Conservation (phyloP, 1,284 basidiomycete genomes). For the Cystobasidium slooffiae region DNA sequence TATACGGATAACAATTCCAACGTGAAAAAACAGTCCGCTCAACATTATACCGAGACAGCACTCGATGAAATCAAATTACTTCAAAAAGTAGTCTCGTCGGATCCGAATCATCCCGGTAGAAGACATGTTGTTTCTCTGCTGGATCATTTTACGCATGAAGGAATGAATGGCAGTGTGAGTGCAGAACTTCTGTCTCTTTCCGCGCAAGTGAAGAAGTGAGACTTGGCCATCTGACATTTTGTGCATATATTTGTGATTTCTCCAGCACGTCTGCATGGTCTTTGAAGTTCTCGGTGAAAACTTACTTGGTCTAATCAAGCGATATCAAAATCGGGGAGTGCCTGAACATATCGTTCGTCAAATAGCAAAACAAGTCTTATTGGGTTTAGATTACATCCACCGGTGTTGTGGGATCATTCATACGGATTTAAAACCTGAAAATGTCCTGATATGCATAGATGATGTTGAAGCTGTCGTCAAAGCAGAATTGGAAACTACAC, state of each 20-base stretch:
- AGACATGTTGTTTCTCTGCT: constrained; percentile 92
- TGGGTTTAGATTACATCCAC: constrained; percentile 97
- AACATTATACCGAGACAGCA: constrained; percentile 95
- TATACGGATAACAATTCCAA: no score
- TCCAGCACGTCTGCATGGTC: constrained; percentile 93
- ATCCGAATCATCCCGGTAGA: constrained; percentile 70
- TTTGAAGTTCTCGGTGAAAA: constrained; percentile 99
- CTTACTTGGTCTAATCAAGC: constrained; percentile 94
- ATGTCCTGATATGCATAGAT: constrained; percentile 95
- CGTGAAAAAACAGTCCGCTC: constrained; percentile 66
- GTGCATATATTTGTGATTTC: not conserved
- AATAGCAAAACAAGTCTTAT: constrained; percentile 93
- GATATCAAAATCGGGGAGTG: constrained; percentile 90
- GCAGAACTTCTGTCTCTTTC: no score
- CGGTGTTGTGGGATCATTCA: constrained; percentile 74
- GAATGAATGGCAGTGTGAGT: constrained; percentile 78
- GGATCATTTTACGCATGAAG: constrained; percentile 95
- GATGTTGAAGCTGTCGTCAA: constrained; percentile 94
- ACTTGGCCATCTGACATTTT: not conserved
- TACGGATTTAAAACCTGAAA: constrained; percentile 92
- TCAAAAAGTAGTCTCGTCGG: constrained; percentile 88
- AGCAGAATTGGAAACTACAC: constrained; percentile 71
- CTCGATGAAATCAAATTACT: constrained; percentile 98
- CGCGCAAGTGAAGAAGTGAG: no score
- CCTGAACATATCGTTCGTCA: constrained; percentile 92